Percentiles rank a stretch among this genome's conserved stretches.
Evolutionary conservation across 306 rosid genomes (phyloP).

Genomic region (Cucumis cinereus): DNA sequence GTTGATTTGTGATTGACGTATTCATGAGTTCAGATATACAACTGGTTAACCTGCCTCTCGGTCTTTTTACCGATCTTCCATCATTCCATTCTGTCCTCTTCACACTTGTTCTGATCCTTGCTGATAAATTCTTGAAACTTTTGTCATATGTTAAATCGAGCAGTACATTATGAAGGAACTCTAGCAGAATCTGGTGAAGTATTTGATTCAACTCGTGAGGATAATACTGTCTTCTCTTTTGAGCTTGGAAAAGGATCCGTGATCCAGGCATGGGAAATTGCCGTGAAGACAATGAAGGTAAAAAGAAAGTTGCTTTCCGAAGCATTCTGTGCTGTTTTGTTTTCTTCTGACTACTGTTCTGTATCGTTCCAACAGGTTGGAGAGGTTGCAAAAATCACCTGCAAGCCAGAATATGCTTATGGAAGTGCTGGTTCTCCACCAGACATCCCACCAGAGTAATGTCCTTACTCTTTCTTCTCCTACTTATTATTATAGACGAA

Average conservation of each 20-base stretch:
- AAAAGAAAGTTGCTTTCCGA: not conserved
- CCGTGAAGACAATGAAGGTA: conserved; percentile 92
- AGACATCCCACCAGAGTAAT: conserved; percentile 86
- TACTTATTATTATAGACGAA: not conserved
- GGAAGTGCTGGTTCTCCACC: conserved; percentile 95
- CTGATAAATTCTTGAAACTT: not conserved
- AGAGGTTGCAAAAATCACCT: conserved; percentile 77
- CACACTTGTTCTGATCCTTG: not conserved
- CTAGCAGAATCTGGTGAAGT: conserved; percentile 78
- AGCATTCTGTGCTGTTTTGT: not conserved
- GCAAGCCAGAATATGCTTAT: conserved; percentile 92
- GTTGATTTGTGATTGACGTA: not conserved
- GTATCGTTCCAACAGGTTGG: conserved; percentile 46
- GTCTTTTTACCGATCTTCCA: not conserved
- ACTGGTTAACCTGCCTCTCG: not conserved
- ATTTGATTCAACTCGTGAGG: conserved; percentile 87
- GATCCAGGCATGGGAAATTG: conserved; percentile 94
- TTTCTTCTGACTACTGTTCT: conserved; percentile 6
- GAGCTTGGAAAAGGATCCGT: conserved; percentile 87
- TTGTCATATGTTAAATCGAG: conserved; percentile 5
- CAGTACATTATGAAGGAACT: conserved; percentile 86
- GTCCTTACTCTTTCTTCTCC: not conserved
- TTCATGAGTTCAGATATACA: not conserved
- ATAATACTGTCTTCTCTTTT: conserved; percentile 81
- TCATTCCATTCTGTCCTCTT: not conserved